Base-by-base conservation (phyloP, 495 filamentous ascomycete genomes). In the Xylaria castorea region DNA sequence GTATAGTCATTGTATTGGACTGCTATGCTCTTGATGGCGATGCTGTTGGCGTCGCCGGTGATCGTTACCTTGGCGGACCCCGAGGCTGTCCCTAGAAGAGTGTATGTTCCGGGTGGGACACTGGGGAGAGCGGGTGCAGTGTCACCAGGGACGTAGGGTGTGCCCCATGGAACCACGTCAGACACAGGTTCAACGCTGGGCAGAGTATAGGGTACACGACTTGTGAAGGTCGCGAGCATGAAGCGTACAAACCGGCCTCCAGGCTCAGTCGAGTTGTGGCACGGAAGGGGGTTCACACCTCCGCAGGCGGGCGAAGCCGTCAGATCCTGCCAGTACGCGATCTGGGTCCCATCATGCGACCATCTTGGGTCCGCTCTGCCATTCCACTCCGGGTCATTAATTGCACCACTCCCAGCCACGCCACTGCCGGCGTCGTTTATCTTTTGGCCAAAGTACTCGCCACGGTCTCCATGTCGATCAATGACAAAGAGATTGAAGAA, bases 311-410 rank as follows among this genome's bases (percentile, higher is more conserved):
- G 55, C 16, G 55, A 34, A 9, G 30, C 25, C 14, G 55, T 34
- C 27, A 58, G 3, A 16, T 30, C 44, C 50, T 80, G 75, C 38
- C 42, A 76, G 60, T 80, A 79, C 14, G 71, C 73, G 8, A 80
- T 53, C 14, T 71, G 60, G 0, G 71, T 80, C 12, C 61, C 58
- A 64, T 77, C 78, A 9, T 61, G 70, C 8, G 78, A 79, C 51
- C 74, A 81, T 22, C 61, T 62, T 8, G 79, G 79, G 65, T 79
- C 77, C 46, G 76, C 77, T 11, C 34, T 51, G 6, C 58, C 78
- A 63, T 80, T 79, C 75, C 77, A 80, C 18, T 76, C 51, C 22
- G 79, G 77, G 50, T 78, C 76, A 27, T 78, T 77, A 9, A 79
- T 68, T 6, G 25, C 55, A 58, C 55, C 55, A 46, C 72, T 76